Percentiles rank a stretch among this genome's conserved stretches.
Conservation (phyloP, 2,329 filamentous ascomycete species). For the Coniella vitis region DNA sequence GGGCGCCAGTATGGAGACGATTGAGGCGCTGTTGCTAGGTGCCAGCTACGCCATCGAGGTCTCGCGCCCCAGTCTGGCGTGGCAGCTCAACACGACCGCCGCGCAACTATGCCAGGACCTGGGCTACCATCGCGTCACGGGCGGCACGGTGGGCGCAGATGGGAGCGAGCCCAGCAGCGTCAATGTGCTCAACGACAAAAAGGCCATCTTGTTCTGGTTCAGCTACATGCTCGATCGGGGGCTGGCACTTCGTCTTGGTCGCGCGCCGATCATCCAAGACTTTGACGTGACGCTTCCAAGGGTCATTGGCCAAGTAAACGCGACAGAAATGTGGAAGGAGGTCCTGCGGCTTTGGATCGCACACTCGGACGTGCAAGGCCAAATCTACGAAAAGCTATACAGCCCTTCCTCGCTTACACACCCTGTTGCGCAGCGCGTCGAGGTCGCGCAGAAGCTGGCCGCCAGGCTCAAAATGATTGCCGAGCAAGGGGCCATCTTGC, state of each 20-base stretch:
- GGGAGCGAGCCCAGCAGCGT: conserved; percentile 1
- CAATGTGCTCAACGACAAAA: conserved; percentile 26
- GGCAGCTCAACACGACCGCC: conserved; percentile 54
- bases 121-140: conserved; percentile 48
- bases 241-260: conserved; percentile 52
- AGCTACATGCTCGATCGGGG: conserved; percentile 52
- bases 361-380: conserved; percentile 49
- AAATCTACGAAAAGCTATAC: conserved; percentile 52
- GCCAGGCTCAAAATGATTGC: conserved; percentile 31
- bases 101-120: conserved; percentile 55
- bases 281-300: conserved; percentile 44
- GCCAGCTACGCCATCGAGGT: conserved; percentile 56
- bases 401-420: conserved; percentile 38
- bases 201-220: conserved; percentile 40
- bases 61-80: conserved; percentile 56
- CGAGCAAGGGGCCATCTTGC: conserved; percentile 28
- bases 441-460: conserved; percentile 32
- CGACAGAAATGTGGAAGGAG: conserved; percentile 34
- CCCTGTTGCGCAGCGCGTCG: conserved; percentile 32
- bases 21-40: conserved; percentile 52
- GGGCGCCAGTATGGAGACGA: conserved; percentile 45
- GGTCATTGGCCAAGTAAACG: conserved; percentile 22
- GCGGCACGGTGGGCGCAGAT: conserved; percentile 20
- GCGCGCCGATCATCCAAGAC: conserved; percentile 50
- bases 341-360: conserved; percentile 49